These are phyloP conservation scores for Saccharomycopsis amapae DNA, from an alignment of 805 yeast species.

Conservation along the genomic window DNA sequence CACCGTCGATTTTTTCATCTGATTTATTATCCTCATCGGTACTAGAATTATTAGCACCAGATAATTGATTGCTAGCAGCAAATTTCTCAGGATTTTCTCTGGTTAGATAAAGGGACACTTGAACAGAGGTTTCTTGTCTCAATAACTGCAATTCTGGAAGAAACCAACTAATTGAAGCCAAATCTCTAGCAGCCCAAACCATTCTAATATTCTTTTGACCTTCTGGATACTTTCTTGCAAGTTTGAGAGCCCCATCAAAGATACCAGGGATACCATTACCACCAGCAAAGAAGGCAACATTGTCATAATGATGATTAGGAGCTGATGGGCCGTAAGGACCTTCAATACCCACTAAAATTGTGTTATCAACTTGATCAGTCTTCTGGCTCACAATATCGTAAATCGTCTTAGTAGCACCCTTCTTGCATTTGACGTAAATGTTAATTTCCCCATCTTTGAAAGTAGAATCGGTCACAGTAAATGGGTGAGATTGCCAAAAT, in stretches of 20 bases:
- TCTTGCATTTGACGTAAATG: conserved; percentile 44
- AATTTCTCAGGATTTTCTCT: conserved; percentile 14
- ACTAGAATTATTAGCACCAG: neutral
- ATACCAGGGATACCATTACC: conserved; percentile 50
- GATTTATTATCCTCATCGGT: neutral
- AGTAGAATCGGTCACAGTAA: conserved; percentile 45
- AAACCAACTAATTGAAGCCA: conserved; percentile 44
- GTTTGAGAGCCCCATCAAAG: conserved; percentile 33
- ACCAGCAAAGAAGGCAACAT: conserved; percentile 39
- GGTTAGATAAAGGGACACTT: conserved; percentile 34
- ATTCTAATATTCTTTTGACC: conserved; percentile 36
- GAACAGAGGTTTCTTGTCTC: conserved; percentile 24
- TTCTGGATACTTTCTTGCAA: conserved; percentile 24
- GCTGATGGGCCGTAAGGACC: conserved; percentile 57
- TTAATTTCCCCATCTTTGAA: conserved; percentile 33
- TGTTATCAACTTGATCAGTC: conserved; percentile 27
- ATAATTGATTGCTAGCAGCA: neutral
- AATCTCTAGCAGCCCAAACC: conserved; percentile 57
- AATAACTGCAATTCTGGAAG: conserved; percentile 34
- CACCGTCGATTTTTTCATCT: conserved; percentile 5
- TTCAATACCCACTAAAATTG: conserved; percentile 41
- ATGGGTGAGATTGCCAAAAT: conserved; percentile 73
- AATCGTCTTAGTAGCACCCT: conserved; percentile 48
- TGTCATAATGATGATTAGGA: conserved; percentile 33
- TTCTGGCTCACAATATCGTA: too few relatives aligned